Percentiles rank a stretch among this genome's conserved stretches.
Conservation (phyloP, 2,329 filamentous ascomycete genomes). For the Dichotomopilus funicola region DNA sequence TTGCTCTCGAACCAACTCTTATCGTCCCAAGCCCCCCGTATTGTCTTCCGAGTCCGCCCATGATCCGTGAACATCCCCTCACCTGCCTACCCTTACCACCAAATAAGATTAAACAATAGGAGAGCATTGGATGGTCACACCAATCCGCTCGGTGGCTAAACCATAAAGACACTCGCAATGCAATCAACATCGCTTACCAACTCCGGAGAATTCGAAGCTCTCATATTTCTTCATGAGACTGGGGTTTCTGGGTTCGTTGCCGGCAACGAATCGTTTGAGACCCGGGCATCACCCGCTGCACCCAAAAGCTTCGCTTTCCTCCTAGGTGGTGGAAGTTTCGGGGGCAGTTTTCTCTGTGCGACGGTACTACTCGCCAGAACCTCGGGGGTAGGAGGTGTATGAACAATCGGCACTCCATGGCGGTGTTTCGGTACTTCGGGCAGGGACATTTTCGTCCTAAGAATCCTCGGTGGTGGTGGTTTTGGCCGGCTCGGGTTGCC, state of each 20-base stretch:
- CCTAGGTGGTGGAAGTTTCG: slow-evolving; percentile 24
- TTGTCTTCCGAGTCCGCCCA: neutral
- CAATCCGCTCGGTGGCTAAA: no score
- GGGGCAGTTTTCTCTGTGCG: slow-evolving; percentile 22
- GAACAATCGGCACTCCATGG: slow-evolving; percentile 41
- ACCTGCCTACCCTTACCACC: neutral
- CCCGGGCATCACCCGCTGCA: neutral
- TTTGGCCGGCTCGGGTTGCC: slow-evolving; percentile 6
- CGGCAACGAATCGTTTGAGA: slow-evolving; percentile 5
- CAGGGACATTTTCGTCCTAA: slow-evolving; percentile 40
- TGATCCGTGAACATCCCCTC: neutral
- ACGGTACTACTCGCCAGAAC: slow-evolving; percentile 12
- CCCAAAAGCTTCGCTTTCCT: slow-evolving; percentile 17
- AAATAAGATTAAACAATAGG: slow-evolving; percentile 1
- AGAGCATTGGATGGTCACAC: no score
- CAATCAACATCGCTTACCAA: no score
- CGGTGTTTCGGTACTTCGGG: slow-evolving; percentile 52
- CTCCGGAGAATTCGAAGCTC: no score
- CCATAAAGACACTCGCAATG: no score
- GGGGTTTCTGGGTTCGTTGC: slow-evolving; percentile 5
- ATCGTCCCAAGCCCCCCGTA: no score
- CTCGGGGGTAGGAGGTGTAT: slow-evolving; percentile 3
- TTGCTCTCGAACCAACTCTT: no score
- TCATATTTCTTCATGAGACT: slow-evolving; percentile 5
- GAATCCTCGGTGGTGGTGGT: slow-evolving; percentile 16